A percentile compares a stretch with the other conserved stretches of the same genome.
Conservation (phyloP, 768 basidiomycete genomes). For the Scleroderma citrinum region DNA sequence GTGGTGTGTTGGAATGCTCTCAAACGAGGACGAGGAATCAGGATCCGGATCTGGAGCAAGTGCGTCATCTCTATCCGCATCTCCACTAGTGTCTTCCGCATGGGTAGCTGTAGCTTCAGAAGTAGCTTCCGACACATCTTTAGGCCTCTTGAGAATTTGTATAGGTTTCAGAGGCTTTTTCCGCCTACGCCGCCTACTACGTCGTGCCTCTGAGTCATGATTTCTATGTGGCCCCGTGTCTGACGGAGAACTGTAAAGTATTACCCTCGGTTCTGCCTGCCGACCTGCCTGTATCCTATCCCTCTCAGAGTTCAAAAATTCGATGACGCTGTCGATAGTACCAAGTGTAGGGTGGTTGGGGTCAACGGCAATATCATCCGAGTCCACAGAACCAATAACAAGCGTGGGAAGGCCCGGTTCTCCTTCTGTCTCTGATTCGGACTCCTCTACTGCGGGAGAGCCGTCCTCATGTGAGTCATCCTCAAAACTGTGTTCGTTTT, state of each 20-base stretch:
- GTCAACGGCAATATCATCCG: conserved; percentile 21
- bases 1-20: conserved; percentile 9
- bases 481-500: neutral
- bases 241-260: conserved; percentile 29
- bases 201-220: conserved; percentile 33
- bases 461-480: conserved; percentile 7
- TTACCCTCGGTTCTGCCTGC: conserved; percentile 22
- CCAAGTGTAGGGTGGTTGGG: conserved; percentile 60
- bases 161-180: conserved; percentile 29
- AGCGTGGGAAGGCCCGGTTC: conserved; percentile 23
- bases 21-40: conserved; percentile 27
- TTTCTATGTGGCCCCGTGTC: conserved; percentile 34
- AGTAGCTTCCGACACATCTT: conserved; percentile 14
- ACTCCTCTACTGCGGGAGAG: conserved; percentile 10
- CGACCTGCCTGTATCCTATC: conserved; percentile 46
- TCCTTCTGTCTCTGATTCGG: conserved; percentile 35
- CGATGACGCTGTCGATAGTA: conserved; percentile 63
- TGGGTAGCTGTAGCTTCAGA: conserved; percentile 17
- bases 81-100: conserved; percentile 19
- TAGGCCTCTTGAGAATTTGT: conserved; percentile 22
- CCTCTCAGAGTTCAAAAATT: conserved; percentile 70
- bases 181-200: conserved; percentile 34
- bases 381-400: conserved; percentile 22
- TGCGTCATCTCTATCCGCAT: conserved; percentile 21
- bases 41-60: conserved; percentile 14